Evolutionary conservation across 371 early-diverging fungal genomes (phyloP), one percentile per base, ranked within the genome.

Genomic region (Smittium culicis): DNA sequence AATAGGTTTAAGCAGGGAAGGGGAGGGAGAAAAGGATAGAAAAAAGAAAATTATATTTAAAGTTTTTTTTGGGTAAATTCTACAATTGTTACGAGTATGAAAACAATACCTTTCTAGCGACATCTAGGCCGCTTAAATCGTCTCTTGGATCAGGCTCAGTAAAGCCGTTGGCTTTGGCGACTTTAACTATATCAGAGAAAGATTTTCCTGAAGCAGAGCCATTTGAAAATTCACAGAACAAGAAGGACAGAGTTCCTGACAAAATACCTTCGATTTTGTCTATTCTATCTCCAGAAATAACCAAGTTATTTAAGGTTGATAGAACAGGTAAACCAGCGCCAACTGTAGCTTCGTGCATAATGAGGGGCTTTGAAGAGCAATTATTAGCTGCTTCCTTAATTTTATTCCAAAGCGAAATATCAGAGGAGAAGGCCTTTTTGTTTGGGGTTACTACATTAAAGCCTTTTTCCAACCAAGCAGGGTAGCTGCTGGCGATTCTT

Each of bases 101-200:
- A n/a, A n/a, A n/a, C n/a, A n/a, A n/a, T 57, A 78, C 90, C 80
- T 97, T 97, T 68, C 98, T 89, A 25, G 92, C 97, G n/a, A 98
- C 96, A 73, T 98, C 98, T 88, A 96, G 85, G 56, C 98, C 98
- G 70, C 94, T 96, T 72, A 96, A 82, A 72, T 98, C 98, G 74
- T 98, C 98, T 63, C 96, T 83, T 55, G 98, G 97, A 74, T 98
- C 97, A 56, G 98, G 98, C 73, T 98, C 98, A 16, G 98, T 98
- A 79, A 92, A 98, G 0, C 98, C 98, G 33, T 87, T 81, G 35
- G 85, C 86, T 79, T 92, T 95, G 66, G 96, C 98, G 1, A 84
- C 84, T 69, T 81, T 76, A 64, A 98, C 95, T 67, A 88, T 91
- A 58, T 88, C 87, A 1, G 94, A 93, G 79, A 98, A 96, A 35